Base-by-base conservation (phyloP, 768 basidiomycete genomes). In the Lactarius psammicola region DNA sequence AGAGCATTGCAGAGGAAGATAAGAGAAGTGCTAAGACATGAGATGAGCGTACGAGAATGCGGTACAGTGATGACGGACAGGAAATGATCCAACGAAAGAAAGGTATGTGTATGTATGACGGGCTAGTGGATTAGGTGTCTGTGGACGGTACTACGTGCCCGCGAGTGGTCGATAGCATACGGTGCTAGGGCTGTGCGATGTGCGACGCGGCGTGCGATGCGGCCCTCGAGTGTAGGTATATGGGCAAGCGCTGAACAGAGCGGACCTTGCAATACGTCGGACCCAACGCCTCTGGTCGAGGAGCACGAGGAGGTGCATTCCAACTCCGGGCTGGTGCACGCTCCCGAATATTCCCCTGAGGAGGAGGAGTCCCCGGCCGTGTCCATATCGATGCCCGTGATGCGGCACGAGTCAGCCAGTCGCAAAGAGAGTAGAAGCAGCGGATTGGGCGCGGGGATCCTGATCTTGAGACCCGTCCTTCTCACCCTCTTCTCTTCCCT, bases 381-480 rank as follows among this genome's bases (percentile, higher is more conserved):
- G 46, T n/a, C 20, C 44, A 34, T 20, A 23, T 51, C 59, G 8
- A 44, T 31, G 40, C 56, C 51, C 10, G 49, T 53, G 33, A 67
- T 57, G 34, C 40, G 66, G 18, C 66, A 67, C 17, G 62, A 62
- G 42, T 28, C 33, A 2, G 57, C 62, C 23, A 67, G 40, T 31
- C 42, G 56, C 34, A 63, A 42, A 20, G 66, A 58, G 57, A 67
- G 66, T 57, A 67, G 49, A 51, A 67, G 49, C n/a, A 59, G 33
- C 53, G 66, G 57, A n/a, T 40, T 63, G 10, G 66, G 51, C 18
- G 53, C 31, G n/a, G 66, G 66, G 51, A 67, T 67, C 51, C 26
- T 58, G 42, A 67, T 67, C 57, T 63, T 67, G 40, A 67, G 66
- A 15, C 66, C 66, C 20, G 66, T 67, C 57, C 36, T 63, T 26